A percentile compares a stretch with the other conserved stretches of the same genome.
These are phyloP conservation scores for Scleroderma bovista DNA, from an alignment of 768 basidiomycete genomes.

Conservation along the genomic window DNA sequence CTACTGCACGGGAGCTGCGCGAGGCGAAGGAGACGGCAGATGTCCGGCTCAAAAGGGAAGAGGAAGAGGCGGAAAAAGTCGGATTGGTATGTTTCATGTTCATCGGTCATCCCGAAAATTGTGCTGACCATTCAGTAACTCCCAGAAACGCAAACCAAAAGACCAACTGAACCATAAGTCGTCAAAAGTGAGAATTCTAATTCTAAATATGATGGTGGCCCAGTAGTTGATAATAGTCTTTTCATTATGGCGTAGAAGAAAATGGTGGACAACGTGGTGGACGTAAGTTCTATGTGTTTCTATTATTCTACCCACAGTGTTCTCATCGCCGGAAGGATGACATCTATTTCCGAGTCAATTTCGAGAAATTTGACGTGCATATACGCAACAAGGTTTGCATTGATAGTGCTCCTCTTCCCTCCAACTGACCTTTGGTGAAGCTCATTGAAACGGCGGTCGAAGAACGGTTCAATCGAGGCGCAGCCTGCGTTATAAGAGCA, in stretches of 20 bases:
- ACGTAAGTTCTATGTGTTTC: slow-evolving; percentile 47
- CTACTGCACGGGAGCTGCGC: slow-evolving; percentile 73
- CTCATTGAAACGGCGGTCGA: slow-evolving; percentile 70
- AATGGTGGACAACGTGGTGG: slow-evolving; percentile 49
- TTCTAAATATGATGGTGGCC: not conserved
- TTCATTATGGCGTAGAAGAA: slow-evolving; percentile 34
- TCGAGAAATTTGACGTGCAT: slow-evolving; percentile 79
- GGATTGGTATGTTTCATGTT: slow-evolving; percentile 52
- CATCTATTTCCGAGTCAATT: slow-evolving; percentile 83
- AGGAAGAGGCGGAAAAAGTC: slow-evolving; percentile 67
- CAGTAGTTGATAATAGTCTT: slow-evolving; percentile 8
- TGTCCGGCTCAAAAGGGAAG: slow-evolving; percentile 59
- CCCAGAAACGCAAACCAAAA: slow-evolving; percentile 59
- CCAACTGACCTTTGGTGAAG: slow-evolving; percentile 35
- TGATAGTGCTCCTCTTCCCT: not conserved
- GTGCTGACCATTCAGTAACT: slow-evolving; percentile 16
- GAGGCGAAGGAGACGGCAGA: slow-evolving; percentile 64
- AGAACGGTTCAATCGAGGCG: slow-evolving; percentile 75
- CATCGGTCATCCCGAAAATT: not conserved
- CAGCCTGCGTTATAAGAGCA: slow-evolving; percentile 67
- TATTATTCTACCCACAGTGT: not conserved
- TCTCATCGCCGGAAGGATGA: slow-evolving; percentile 42
- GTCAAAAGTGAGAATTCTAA: slow-evolving; percentile 43
- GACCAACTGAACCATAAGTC: slow-evolving; percentile 39
- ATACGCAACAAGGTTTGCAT: slow-evolving; percentile 75